Evolutionary conservation across 202 grass and related monocot species (phyloP), one percentile per base, ranked within the genome.

Genomic region (Miscanthus sacchariflorus): DNA sequence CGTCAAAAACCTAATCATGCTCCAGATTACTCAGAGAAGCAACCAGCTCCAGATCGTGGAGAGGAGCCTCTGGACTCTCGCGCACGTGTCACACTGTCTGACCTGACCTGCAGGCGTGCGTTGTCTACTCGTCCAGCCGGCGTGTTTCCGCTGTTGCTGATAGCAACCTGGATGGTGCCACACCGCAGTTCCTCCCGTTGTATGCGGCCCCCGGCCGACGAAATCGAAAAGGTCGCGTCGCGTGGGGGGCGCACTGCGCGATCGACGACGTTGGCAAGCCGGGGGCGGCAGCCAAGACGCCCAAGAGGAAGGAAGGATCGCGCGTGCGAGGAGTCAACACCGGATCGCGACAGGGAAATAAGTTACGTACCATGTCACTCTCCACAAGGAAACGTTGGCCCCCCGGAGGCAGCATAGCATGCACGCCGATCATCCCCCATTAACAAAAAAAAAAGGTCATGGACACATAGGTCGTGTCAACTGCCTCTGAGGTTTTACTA

Each of bases 1-100:
- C 82, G 15, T 70, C 50, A 65, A 71, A 74, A 87, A 19, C 52
- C 39, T 39, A 81, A 39, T 50, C 68, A 74, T 73, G 25, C 27
- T 40, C 27, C 69, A 27, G 18, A 39, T 48, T 25, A 52, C 25
- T 28, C 63, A 30, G 24, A 74, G 25, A 15, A 46, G 33, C 42
- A 7, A 68, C 6, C 27, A 12, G 17, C 11, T 67, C 35, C 80
- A 14, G 9, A 59, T 13, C 8, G 38, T 42, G 21, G 3, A 74
- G 27, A 70, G 70, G 81, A 52, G 79, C 38, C 23, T 77, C 71
- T 68, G 11, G 44, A 54, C 50, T 54, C 49, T 52, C 15, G 48
- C 48, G 48, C 30, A 33, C 48, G 48, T 3, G 44, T 50, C 48
- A 18, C 49, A 17, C 49, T 18, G 15, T 17, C 42, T 43, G 42